Base-by-base conservation (phyloP, 2,329 filamentous ascomycete species). In the Metarhizium anisopliae region DNA sequence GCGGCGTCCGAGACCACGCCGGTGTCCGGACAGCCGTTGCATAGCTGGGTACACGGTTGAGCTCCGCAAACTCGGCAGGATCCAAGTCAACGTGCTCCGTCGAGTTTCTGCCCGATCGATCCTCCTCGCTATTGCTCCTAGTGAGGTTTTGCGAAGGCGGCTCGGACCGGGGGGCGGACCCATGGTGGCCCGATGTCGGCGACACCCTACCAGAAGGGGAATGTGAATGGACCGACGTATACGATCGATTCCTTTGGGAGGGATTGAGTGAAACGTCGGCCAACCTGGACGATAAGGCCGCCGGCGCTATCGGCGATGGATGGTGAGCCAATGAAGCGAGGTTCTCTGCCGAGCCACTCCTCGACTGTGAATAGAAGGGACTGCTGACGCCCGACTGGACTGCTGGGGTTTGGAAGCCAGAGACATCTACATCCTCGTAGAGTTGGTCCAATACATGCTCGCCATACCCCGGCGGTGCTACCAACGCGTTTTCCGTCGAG, bases 391-490 rank as follows among this genome's bases (percentile, higher is more conserved):
- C 85, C 54, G 89, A 86, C 74, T 77, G 81, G 40, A 82, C 75
- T 1, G 79, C 84, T 1, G 90, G 88, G 0, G 89, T 92, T 70
- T 91, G 86, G 67, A 92, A 88, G n/a, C 89, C 90, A 54, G 80
- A 84, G 8, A 83, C 79, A 63, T 96, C 90, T 56, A 96, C 81
- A 59, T 93, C 90, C 62, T 90, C 90, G 72, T 95, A 99, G 1
- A 97, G 78, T 67, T 90, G 86, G 68, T 99, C 94, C 30, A 97
- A 82, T 49, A 89, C 81, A 69, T 97, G 94, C 64, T 93, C 84
- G 58, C 90, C 91, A 64, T 99, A 99, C 43, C 91, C 84, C 0
- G 94, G 94, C n/a, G 94, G 94, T 11, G 93, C 92, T 57, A 87
- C 82, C 30, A 82, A 79, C 20, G 82, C 77, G 56, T 82, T 75